phyloP scores from a whole-genome alignment of 1,284 basidiomycete species.

The Marasmius sp. region DNA sequence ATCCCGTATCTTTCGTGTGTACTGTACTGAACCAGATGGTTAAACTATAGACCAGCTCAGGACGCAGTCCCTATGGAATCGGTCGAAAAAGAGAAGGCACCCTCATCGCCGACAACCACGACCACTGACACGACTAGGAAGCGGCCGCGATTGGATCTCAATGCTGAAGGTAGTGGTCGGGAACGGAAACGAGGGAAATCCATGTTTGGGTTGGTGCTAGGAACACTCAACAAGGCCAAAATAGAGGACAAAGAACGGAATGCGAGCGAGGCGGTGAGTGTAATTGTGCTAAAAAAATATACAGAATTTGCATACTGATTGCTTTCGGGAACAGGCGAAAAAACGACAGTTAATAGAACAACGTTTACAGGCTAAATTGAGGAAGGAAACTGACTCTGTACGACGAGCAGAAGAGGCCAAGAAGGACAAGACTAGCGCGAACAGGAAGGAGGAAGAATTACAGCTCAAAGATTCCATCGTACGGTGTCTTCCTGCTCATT shows the following conservation, averaged over 20 bases:
- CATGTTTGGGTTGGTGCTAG: constrained; percentile 79
- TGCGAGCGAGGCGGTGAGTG: constrained; percentile 73
- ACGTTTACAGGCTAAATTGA: constrained; percentile 76
- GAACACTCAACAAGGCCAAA: constrained; percentile 81
- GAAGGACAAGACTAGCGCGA: constrained; percentile 72
- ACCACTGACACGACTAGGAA: constrained; percentile 5
- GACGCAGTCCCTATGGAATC: constrained; percentile 30
- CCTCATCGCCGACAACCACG: constrained; percentile 17
- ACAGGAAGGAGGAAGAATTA: constrained; percentile 76
- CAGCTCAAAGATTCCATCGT: constrained; percentile 78
- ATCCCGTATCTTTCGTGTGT: not conserved
- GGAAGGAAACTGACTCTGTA: constrained; percentile 80
- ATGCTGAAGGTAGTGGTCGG: constrained; percentile 29
- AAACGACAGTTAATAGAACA: constrained; percentile 78
- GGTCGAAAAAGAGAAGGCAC: constrained; percentile 32
- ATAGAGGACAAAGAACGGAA: constrained; percentile 77
- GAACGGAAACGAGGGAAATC: constrained; percentile 80
- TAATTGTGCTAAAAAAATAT: not conserved
- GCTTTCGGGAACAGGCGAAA: constrained; percentile 53
- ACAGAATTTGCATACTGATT: not conserved
- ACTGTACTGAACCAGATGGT: too few species aligned
- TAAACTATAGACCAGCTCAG: constrained; percentile 26
- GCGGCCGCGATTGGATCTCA: constrained; percentile 1
- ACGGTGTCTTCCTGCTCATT: constrained; percentile 28
- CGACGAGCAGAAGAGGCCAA: constrained; percentile 79